Base-by-base conservation (phyloP, 495 filamentous ascomycete species). In the Durotheca rogersii region DNA sequence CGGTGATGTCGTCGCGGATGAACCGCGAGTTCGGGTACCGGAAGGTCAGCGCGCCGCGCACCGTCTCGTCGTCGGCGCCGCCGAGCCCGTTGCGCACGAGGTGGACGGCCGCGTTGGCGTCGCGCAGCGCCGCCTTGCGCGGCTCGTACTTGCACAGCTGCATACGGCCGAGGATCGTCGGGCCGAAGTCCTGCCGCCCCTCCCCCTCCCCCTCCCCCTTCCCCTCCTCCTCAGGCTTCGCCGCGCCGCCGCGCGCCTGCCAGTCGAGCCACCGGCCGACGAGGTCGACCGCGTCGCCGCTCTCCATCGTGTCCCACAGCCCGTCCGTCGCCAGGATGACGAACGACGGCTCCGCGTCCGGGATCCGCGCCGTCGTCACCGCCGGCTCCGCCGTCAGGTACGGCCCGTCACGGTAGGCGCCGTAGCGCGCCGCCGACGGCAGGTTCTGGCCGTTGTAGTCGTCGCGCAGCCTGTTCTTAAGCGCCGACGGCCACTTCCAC, bases 371-470 rank as follows among this genome's bases (percentile, higher is more conserved):
- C 25, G 76, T 80, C 0, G 76, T 81, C 29, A 87, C 72, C 4
- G 79, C 78, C 0, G 84, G 84, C 63, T 81, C 73, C 2, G 84
- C 84, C 1, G 80, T 86, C 25, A 86, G 60, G 64, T 87, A 88
- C 1, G 83, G 84, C 19, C 83, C 83, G 0, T 81, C 80, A 20
- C 61, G 65, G 44, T 66, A 70, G 5, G 39, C 47, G 23, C 53
- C 37, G 23, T 72, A 56, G 5, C 73, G 66, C 14, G 62, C 68
- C 14, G 73, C 61, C 1, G 71, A 72, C 11, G 65, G 31, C 33
- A 61, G 16, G 17, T 51, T 63, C 3, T 70, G 69, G 4, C 73
- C 77, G 53, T 71, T 74, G 57, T 79, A 85, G n/a, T 68, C 53
- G 2, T 60, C 19, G 11, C 72, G 51, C 21, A 77, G 60, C 2